Evolutionary conservation across 805 yeast species (phyloP).

Genomic region (Grigorovia jiainica): DNA sequence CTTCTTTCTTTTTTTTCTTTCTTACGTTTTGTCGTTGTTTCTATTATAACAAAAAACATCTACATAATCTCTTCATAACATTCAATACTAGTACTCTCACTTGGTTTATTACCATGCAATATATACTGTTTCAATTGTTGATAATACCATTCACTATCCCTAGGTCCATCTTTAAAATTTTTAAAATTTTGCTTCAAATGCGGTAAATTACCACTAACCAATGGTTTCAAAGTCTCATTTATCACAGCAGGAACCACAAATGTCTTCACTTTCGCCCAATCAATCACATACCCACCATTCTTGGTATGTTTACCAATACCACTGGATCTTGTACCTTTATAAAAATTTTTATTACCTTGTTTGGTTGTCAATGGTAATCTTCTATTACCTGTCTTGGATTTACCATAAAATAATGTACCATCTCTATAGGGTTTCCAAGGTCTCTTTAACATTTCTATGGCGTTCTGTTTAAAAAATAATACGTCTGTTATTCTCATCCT

Average conservation of each 20-base stretch:
- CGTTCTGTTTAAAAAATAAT: conserved; percentile 32
- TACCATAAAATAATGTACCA: conserved; percentile 78
- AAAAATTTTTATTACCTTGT: conserved; percentile 87
- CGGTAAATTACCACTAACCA: conserved; percentile 69
- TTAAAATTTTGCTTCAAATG: conserved; percentile 54
- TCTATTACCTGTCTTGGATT: conserved; percentile 68
- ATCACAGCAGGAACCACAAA: conserved; percentile 64
- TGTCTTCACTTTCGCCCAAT: conserved; percentile 83
- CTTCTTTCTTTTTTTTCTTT: too few species aligned
- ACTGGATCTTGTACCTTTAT: conserved; percentile 93
- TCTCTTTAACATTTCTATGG: conserved; percentile 46
- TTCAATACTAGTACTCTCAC: conserved; percentile 20
- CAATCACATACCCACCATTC: conserved; percentile 64
- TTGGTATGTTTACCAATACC: conserved; percentile 79
- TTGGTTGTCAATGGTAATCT: conserved; percentile 81
- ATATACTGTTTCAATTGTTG: conserved; percentile 68
- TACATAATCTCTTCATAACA: conserved; percentile 24
- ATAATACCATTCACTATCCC: conserved; percentile 64
- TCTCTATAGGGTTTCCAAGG: conserved; percentile 87
- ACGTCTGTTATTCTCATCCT: background rate
- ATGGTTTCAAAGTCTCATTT: conserved; percentile 50
- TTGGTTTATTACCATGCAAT: conserved; percentile 51
- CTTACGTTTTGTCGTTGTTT: too few species aligned
- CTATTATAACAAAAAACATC: too few species aligned
- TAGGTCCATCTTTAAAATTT: conserved; percentile 64